Evolutionary conservation across 1,284 basidiomycete genomes (phyloP).

Genomic region (Cryptococcus deneoformans): DNA sequence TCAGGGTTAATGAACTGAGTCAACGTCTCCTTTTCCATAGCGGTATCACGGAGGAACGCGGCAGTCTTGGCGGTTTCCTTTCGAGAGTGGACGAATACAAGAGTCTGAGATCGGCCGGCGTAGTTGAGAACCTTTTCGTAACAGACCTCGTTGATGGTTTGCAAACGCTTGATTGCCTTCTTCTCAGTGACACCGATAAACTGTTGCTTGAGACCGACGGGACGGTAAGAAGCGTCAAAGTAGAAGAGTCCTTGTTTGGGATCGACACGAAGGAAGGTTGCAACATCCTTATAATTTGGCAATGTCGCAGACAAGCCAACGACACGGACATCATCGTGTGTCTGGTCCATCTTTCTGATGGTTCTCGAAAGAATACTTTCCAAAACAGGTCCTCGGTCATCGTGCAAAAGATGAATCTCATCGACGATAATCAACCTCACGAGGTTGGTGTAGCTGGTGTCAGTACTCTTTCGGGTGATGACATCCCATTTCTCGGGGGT

Average conservation of each 20-base stretch:
- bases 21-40: conserved; percentile 94
- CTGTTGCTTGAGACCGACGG: conserved; percentile 93
- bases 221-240: conserved; percentile 91
- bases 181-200: conserved; percentile 99
- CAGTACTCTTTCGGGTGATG: conserved; percentile 96
- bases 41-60: conserved; percentile 89
- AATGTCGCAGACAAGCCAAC: conserved; percentile 95
- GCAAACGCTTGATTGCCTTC: conserved; percentile 98
- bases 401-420: conserved; percentile 96
- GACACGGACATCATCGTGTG: conserved; percentile 84
- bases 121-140: conserved; percentile 98
- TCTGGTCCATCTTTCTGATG: conserved; percentile 94
- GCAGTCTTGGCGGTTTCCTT: conserved; percentile 99
- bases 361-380: conserved; percentile 91
- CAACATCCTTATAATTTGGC: conserved; percentile 99
- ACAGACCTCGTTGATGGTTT: conserved; percentile 98
- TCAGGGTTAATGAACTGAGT: conserved; percentile 92
- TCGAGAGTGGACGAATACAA: conserved; percentile 97
- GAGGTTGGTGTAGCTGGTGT: conserved; percentile 95
- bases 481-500: conserved; percentile 99
- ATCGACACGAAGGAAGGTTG: conserved; percentile 95
- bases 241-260: conserved; percentile 91
- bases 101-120: conserved; percentile 70
- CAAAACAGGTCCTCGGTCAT: conserved; percentile 96
- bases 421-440: conserved; percentile 97